phyloP scores from a whole-genome alignment of 805 yeast genomes.

The Lipomyces orientalis region DNA sequence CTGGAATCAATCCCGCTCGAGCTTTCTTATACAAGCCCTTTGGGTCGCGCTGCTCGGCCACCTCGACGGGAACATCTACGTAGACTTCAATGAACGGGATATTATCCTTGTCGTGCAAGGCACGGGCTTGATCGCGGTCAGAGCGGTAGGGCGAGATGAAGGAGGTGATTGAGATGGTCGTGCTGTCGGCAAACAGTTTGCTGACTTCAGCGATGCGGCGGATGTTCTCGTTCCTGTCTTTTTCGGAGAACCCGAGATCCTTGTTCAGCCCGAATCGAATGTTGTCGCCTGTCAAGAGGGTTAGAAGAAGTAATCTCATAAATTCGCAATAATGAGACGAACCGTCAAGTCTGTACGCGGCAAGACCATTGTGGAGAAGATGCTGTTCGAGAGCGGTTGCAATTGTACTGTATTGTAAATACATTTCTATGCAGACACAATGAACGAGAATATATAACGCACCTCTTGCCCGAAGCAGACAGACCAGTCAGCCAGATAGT shows the following conservation, averaged over 20 bases:
- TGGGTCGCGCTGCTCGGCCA: slow-evolving; percentile 97
- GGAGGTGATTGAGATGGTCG: slow-evolving; percentile 83
- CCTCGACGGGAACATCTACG: slow-evolving; percentile 90
- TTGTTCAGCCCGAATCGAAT: slow-evolving; percentile 93
- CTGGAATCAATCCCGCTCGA: slow-evolving; percentile 90
- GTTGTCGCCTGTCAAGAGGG: slow-evolving; percentile 59
- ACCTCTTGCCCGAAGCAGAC: slow-evolving; percentile 87
- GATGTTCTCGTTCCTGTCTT: slow-evolving; percentile 92
- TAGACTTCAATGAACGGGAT: slow-evolving; percentile 89
- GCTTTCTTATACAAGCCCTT: slow-evolving; percentile 97
- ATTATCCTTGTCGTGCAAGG: slow-evolving; percentile 73
- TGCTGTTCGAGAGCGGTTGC: slow-evolving; percentile 93
- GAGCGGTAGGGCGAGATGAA: slow-evolving; percentile 89
- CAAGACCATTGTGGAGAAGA: slow-evolving; percentile 68
- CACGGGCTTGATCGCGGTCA: slow-evolving; percentile 86
- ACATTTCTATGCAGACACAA: not conserved
- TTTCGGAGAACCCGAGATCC: slow-evolving; percentile 90
- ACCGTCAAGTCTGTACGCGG: slow-evolving; percentile 86
- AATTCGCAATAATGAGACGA: not conserved
- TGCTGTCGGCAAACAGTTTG: slow-evolving; percentile 91
- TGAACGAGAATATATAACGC: not conserved
- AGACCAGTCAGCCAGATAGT: slow-evolving; percentile 96
- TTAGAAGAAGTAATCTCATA: not conserved
- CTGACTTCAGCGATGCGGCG: slow-evolving; percentile 95
- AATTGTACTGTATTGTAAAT: slow-evolving; percentile 60